Conservation (phyloP, 805 yeast species). For the Candida khao-thaluensis region DNA sequence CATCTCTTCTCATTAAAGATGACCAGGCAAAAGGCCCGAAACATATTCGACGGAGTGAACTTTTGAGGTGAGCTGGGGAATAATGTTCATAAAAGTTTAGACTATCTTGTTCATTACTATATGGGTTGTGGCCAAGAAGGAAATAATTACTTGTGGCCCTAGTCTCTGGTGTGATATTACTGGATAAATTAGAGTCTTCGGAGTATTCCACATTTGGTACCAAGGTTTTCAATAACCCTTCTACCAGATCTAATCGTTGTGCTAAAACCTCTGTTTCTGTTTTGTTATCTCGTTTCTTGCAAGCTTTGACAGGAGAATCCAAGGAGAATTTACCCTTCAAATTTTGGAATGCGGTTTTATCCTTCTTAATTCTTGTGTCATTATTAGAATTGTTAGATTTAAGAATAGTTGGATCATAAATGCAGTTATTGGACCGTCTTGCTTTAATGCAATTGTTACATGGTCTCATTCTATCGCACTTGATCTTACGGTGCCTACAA, state of each 20-base stretch:
- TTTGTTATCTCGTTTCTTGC: too few species aligned
- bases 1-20: slow-evolving; percentile 33
- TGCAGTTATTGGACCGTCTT: slow-evolving; percentile 19
- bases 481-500: slow-evolving; percentile 32
- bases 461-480: slow-evolving; percentile 36
- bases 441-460: slow-evolving; percentile 29
- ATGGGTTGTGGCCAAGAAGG: slow-evolving; percentile 23
- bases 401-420: slow-evolving; percentile 5
- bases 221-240: too few species aligned
- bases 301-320: too few species aligned
- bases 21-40: slow-evolving; percentile 41
- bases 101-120: slow-evolving; percentile 22
- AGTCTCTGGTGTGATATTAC: background rate
- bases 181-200: too few species aligned
- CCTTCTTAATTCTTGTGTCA: background rate
- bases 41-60: slow-evolving; percentile 22
- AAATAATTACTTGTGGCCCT: background rate
- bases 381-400: too few species aligned
- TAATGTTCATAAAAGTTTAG: slow-evolving; percentile 37
- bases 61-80: slow-evolving; percentile 29
- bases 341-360: background rate
- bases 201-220: background rate
- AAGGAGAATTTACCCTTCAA: too few species aligned
- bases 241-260: too few species aligned
- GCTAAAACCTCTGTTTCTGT: too few species aligned